Evolutionary conservation across 2,329 filamentous ascomycete genomes (phyloP).

Genomic region (Aspergillus texensis): DNA sequence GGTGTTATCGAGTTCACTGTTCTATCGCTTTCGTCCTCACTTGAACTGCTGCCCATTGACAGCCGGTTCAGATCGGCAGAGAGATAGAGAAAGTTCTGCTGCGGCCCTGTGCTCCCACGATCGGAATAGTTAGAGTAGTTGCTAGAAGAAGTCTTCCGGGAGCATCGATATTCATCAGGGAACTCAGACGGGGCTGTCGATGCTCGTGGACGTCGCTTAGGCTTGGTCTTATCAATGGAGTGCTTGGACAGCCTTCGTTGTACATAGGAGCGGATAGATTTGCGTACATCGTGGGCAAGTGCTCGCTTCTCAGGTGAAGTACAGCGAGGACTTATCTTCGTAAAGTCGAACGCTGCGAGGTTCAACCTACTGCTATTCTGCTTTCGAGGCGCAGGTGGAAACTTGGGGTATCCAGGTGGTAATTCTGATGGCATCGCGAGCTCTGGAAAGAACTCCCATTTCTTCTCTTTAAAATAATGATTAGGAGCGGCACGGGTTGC

Average conservation of each 20-base stretch:
- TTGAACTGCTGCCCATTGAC: conserved; percentile 20
- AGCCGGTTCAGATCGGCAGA: conserved; percentile 12
- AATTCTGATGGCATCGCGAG: conserved; percentile 34
- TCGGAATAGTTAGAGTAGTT: conserved; percentile 18
- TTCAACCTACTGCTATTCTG: conserved; percentile 25
- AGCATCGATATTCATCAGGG: conserved; percentile 8
- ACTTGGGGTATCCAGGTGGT: conserved; percentile 18
- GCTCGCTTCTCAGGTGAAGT: conserved; percentile 28
- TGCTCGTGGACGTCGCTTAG: conserved; percentile 14
- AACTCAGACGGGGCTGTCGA: conserved; percentile 18
- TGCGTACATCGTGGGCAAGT: conserved; percentile 31
- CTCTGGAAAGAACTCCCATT: conserved; percentile 46
- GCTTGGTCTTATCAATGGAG: conserved; percentile 23
- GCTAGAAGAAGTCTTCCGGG: conserved; percentile 16
- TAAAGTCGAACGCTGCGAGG: conserved; percentile 26
- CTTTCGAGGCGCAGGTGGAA: conserved; percentile 22
- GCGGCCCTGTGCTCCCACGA: conserved; percentile 8
- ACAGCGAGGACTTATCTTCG: conserved; percentile 25
- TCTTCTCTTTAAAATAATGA: conserved; percentile 45
- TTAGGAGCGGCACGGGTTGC: conserved; percentile 28
- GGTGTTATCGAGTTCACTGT: conserved; percentile 5
- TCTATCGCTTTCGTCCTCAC: conserved; percentile 14
- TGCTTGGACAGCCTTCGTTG: conserved; percentile 34
- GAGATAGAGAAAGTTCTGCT: conserved; percentile 10
- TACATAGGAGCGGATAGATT: conserved; percentile 40